Evolutionary conservation across 2,329 filamentous ascomycete species (phyloP), one percentile per base, ranked within the genome.

Genomic region (Verticillium isaacii): DNA sequence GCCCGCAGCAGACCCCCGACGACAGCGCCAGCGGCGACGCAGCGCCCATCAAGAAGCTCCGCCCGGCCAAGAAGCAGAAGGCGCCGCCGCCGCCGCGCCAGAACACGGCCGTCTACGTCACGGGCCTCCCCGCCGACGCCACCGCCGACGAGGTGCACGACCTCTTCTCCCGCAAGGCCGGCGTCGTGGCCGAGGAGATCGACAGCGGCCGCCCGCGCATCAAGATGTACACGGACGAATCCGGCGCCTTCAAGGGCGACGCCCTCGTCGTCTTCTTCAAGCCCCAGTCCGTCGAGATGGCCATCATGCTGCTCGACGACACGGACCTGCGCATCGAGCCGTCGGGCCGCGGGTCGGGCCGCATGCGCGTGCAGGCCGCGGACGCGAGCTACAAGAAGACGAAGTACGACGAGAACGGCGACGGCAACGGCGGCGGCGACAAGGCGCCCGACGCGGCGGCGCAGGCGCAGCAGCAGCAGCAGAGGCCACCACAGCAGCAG

Each of bases 251-350:
- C 82, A 98, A 97, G 73, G 95, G 95, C 64, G 93, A 98, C 72
- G 93, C 92, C 2, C 82, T 99, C 36, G 82, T 99, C 60, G 91
- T 98, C 39, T 99, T 96, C 78, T 97, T 97, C 83, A 92, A 95
- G 68, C 90, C 93, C 0, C 93, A 96, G 72, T 96, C 91, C n/a
- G 94, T 99, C 62, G 81, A 90, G 52, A 89, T 93, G 78, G 92
- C 92, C 55, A 90, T 94, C 66, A 87, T 89, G 78, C 82, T 95
- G 69, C 82, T 92, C 14, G 91, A 96, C 73, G 91, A 93, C 69
- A 90, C 89, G 5, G 87, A 93, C 67, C 95, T 98, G 70, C 85
- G 94, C 62, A 81, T 90, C 63, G 79, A 79, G 0, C 64, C 79
- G 2, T 79, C 73, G 75, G 89, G 69, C 67, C 81, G 72, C n/a